Conservation (phyloP, 805 yeast genomes). For the Candida succiphila region DNA sequence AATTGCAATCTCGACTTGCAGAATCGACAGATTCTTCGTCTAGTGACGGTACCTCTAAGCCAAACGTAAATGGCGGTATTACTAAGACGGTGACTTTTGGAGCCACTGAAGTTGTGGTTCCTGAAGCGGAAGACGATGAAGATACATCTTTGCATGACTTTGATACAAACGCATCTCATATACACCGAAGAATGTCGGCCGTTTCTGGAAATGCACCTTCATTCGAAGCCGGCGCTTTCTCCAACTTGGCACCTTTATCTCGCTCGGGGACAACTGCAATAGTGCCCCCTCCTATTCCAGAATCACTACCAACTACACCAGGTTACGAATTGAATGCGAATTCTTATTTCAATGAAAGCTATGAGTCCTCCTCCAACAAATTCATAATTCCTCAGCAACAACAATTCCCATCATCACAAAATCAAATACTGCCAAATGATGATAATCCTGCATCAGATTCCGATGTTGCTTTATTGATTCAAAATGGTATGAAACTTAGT, state of each 20-base stretch:
- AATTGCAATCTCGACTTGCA: too few relatives aligned
- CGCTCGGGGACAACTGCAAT: slow-evolving; percentile 1
- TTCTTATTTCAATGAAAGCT: slow-evolving; percentile 11
- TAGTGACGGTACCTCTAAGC: too few relatives aligned
- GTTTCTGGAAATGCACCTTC: slow-evolving; percentile 2
- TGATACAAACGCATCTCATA: background rate
- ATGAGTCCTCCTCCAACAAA: slow-evolving; percentile 4
- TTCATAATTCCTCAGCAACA: slow-evolving; percentile 5
- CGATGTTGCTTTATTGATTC: background rate
- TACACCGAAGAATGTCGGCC: slow-evolving; percentile 4
- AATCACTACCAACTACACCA: slow-evolving; percentile 31
- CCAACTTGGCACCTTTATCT: slow-evolving; percentile 4
- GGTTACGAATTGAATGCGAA: slow-evolving; percentile 22
- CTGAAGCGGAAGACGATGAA: background rate
- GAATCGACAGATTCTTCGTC: too few relatives aligned
- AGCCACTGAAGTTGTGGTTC: background rate
- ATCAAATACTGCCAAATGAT: background rate
- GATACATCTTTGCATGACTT: background rate
- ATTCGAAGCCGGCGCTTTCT: slow-evolving; percentile 5
- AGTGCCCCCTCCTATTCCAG: slow-evolving; percentile 29
- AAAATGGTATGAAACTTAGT: slow-evolving; percentile 25
- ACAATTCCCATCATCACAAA: background rate
- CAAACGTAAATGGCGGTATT: too few relatives aligned
- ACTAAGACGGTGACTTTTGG: background rate
- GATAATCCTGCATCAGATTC: background rate